phyloP scores from a whole-genome alignment of 345 rosid species.

The Rhodomyrtus tomentosa region DNA sequence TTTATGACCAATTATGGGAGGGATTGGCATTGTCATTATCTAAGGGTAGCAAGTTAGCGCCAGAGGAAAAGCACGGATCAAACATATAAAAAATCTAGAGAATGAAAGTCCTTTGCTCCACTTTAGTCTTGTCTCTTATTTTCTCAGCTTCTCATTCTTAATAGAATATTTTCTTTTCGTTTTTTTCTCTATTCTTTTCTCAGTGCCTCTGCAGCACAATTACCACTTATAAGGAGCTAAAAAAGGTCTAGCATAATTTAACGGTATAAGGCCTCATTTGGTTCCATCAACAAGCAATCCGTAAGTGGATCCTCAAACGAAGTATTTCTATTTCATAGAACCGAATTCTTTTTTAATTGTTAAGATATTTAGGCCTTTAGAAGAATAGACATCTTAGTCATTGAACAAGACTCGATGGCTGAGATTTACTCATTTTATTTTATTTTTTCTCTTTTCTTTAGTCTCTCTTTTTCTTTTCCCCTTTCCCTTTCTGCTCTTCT shows the following conservation, averaged over 20 bases:
- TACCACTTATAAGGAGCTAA: neutral
- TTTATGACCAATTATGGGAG: neutral
- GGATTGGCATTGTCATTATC: neutral
- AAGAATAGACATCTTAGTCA: neutral
- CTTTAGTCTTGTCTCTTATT: neutral
- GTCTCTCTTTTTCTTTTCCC: neutral
- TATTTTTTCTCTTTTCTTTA: neutral
- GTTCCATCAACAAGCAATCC: neutral
- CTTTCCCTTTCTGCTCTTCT: too few species aligned
- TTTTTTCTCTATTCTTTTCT: neutral
- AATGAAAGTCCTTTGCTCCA: neutral
- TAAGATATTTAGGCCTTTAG: neutral
- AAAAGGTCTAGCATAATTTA: neutral
- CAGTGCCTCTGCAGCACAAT: neutral
- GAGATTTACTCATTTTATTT: neutral
- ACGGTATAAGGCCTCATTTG: neutral
- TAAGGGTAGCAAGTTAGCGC: neutral
- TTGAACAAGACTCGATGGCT: neutral
- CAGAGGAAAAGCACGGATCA: neutral
- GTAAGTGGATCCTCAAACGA: neutral
- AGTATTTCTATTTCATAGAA: neutral
- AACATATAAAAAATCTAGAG: neutral
- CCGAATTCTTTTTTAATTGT: neutral
- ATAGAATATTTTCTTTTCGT: neutral
- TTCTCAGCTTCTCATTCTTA: neutral